Conservation (phyloP, 225 moss, liverwort and hornwort genomes). For the Thuidium tamariscinum region DNA sequence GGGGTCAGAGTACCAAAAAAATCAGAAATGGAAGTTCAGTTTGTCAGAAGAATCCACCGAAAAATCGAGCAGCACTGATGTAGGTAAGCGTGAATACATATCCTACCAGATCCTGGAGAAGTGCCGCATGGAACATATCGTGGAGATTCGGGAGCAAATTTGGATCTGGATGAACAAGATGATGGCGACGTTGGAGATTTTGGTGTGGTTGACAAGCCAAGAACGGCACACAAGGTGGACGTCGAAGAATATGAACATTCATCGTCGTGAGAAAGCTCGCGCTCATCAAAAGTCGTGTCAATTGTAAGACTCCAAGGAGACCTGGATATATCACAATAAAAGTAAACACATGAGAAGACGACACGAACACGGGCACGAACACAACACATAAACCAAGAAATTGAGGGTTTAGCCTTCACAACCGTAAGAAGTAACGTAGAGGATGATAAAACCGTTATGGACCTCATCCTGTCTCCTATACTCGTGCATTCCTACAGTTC, state of each 20-base stretch:
- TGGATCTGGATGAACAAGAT: constrained; percentile 9
- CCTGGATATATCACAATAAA: constrained; percentile 3
- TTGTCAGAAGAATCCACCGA: neutral
- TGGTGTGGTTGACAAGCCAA: constrained; percentile 34
- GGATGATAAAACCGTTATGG: too few relatives aligned
- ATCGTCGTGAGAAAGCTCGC: neutral
- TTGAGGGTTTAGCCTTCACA: neutral
- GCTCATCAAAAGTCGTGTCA: constrained; percentile 4
- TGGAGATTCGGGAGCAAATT: constrained; percentile 8
- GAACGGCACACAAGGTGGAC: constrained; percentile 34
- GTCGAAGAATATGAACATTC: constrained; percentile 19
- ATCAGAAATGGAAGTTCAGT: neutral
- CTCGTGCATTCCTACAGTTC: neutral
- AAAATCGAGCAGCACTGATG: neutral
- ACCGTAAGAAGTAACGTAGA: neutral
- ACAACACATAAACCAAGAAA: neutral
- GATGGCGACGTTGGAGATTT: constrained; percentile 17
- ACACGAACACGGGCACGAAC: neutral
- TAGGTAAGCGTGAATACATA: neutral
- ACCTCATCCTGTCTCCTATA: neutral
- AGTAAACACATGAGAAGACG: neutral
- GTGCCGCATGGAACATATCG: neutral
- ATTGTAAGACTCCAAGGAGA: constrained; percentile 15
- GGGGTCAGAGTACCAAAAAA: neutral
- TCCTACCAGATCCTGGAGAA: neutral